Evolutionary conservation across 2,329 filamentous ascomycete species (phyloP), one percentile per base, ranked within the genome.

Genomic region (Paraphaeosphaeria sporulosa): DNA sequence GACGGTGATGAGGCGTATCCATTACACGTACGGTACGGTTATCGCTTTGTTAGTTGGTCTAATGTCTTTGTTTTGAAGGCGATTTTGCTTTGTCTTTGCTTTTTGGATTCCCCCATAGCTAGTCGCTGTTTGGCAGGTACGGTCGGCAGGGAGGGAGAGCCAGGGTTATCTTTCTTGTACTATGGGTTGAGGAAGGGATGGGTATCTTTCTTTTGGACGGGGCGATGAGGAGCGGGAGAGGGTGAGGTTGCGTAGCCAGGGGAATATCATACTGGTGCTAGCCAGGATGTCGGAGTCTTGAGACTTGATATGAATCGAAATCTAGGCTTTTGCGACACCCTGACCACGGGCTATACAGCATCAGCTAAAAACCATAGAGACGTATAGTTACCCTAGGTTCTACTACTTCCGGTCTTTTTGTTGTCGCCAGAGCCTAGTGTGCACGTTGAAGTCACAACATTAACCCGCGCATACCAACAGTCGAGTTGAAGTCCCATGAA

Each of bases 31-130:
- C 38, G 38, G 36, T n/a, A 40, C 38, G 38, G 36, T n/a, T 46
- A 23, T 13, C 25, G 9, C 43, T 46, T 27, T 23, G 19, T 46
- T 27, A 25, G 19, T 46, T 46, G 19, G 23, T 46, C 23, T 47
- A 17, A 17, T 47, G 23, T 47, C 6, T 47, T 47, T n/a, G 13
- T 30, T 30, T n/a, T 30, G 30, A 50, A 17, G 30, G 30, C 30
- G 17, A 27, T 27, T 50, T 19, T 25, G 10, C 13, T 6, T 27
- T 27, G 25, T 27, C 25, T 50, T 19, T 25, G 10, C 9, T 23
- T 21, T 12, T 44, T 44, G 42, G 32, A 51, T 51, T 51, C 48
- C 48, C 48, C 48, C 32, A 51, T 51, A 17, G 32, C n/a, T 38
- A 23, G 44, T 15, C 27, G 27, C n/a, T 51, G 30, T 34, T 9